These are phyloP conservation scores for Globisporangium cederbergense DNA, from an alignment of 352 stramenopile species.

Conservation along the genomic window DNA sequence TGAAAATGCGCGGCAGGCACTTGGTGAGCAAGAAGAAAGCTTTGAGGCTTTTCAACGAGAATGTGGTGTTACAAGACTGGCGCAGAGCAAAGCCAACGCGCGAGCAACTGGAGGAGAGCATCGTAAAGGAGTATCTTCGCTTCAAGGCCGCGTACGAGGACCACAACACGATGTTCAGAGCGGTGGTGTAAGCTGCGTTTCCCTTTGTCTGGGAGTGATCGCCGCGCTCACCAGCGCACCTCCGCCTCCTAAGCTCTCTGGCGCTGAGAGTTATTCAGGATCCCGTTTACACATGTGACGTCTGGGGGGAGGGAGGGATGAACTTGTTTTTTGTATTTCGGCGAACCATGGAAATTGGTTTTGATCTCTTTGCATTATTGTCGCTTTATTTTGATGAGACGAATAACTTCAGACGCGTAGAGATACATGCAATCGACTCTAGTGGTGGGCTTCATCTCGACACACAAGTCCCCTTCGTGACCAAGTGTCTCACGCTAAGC, in stretches of 20 bases:
- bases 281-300: too few species aligned
- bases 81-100: neutral
- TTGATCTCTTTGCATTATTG: neutral
- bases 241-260: neutral
- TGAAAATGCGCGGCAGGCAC: neutral
- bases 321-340: too few species aligned
- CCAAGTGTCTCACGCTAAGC: neutral
- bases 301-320: too few species aligned
- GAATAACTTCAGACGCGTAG: neutral
- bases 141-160: neutral
- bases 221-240: neutral
- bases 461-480: neutral
- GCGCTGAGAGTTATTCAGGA: too few species aligned
- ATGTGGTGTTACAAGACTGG: neutral
- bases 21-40: neutral
- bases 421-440: neutral
- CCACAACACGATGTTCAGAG: neutral
- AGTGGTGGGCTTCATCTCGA: neutral
- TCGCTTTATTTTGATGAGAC: too few species aligned
- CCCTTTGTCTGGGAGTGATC: neutral
- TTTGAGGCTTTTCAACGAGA: neutral
- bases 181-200: neutral
- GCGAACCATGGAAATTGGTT: neutral
- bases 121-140: neutral
- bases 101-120: neutral